A percentile compares a stretch with the other conserved stretches of the same genome.
Evolutionary conservation across 192 early-diverging fungal genomes (phyloP).

Genomic region (Chytriomyces sp.): DNA sequence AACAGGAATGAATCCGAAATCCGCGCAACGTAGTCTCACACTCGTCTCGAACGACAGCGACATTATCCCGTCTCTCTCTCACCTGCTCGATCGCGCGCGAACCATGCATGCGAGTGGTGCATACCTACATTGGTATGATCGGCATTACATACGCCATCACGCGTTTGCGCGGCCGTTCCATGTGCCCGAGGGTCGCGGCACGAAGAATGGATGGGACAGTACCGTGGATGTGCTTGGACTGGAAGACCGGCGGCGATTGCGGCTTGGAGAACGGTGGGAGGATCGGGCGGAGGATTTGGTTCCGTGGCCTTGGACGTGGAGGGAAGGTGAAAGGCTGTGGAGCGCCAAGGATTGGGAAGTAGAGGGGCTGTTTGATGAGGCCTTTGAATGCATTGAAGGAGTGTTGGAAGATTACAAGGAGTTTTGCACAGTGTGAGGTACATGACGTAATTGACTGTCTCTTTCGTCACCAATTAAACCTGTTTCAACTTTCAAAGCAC

Average conservation of each 20-base stretch:
- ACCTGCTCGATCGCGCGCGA: constrained; percentile 13
- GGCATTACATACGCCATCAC: constrained; percentile 16
- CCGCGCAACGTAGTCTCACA: constrained; percentile 28
- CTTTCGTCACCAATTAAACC: no score
- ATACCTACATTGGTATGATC: constrained; percentile 49
- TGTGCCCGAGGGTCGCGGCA: not conserved
- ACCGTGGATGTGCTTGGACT: not conserved
- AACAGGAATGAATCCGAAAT: constrained; percentile 33
- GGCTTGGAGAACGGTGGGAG: not conserved
- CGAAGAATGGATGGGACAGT: not conserved
- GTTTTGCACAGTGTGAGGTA: constrained; percentile 5
- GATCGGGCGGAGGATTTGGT: not conserved
- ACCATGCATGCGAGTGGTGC: constrained; percentile 35
- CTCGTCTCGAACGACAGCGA: constrained; percentile 35
- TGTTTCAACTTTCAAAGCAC: no score
- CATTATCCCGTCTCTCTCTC: not conserved
- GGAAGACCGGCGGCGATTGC: not conserved
- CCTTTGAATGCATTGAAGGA: not conserved
- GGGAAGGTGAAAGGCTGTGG: not conserved
- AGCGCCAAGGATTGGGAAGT: constrained; percentile 12
- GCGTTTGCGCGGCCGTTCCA: not conserved
- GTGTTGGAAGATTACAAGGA: constrained; percentile 2
- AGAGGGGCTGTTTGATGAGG: not conserved
- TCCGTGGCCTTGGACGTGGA: constrained; percentile 6
- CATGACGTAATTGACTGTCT: no score